Base-by-base conservation (phyloP, 2,329 filamentous ascomycete species). In the Fusarium buxicola region DNA sequence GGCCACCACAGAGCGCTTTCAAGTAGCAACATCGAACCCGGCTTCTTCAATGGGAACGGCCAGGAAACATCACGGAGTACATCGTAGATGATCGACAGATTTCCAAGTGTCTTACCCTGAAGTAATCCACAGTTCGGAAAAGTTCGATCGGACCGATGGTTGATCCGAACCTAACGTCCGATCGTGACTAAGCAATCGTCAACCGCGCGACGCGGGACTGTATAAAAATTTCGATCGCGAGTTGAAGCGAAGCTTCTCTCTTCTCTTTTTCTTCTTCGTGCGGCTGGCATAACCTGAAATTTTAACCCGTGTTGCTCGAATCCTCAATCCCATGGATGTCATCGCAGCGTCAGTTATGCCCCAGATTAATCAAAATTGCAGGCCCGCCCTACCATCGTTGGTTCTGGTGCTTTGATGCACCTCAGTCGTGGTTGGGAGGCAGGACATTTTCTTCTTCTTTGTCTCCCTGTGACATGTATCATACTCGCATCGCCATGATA, bases 351-450 rank as follows among this genome's bases (percentile, higher is more conserved):
- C 90, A 88, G 86, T 90, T 86, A 84, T 86, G 88, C 87, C 89
- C 84, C 85, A 94, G 90, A 92, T 75, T 60, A 79, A 90, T 80
- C 79, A 84, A 83, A 91, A 94, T 94, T 93, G 90, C 90, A 92
- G 81, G 77, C 82, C 78, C 82, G 80, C 82, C 78, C 80, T 75
- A 79, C 79, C 77, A 79, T 80, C 82, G 81, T 75, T 74, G 74
- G 68, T 73, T 68, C 69, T 69, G 58, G 70, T 69, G 66, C 59
- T 69, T 67, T 62, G 65, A 63, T 66, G 64, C 71, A 68, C 68
- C 59, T 60, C 64, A 68, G 71, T 69, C 72, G 68, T 70, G 75
- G 69, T 72, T 69, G 66, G 68, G 75, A 75, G 76, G 76, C 74
- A 73, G 79, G 78, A 84, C 81, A 83, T 77, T 72, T 58, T 45